phyloP scores from a whole-genome alignment of 2,329 filamentous ascomycete species.

The Cladosporium sp. region DNA sequence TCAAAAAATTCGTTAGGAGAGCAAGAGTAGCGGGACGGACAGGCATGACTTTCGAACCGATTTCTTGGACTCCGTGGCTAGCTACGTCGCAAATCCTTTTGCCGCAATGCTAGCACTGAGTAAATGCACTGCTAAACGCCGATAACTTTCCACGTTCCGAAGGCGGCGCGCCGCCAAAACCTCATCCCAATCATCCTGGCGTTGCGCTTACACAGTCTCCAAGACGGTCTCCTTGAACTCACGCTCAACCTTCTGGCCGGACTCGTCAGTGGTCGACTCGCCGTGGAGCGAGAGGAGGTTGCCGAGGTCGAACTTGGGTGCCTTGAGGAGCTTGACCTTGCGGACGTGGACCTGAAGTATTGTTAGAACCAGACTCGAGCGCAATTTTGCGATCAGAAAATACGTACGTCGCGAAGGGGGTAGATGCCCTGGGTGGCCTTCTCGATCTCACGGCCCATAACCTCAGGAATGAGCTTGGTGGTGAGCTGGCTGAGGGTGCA shows the following conservation, averaged over 20 bases:
- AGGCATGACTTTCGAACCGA: constrained; percentile 22
- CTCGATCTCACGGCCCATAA: constrained; percentile 99
- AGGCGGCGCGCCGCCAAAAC: constrained; percentile 21
- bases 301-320: constrained; percentile 98
- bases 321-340: constrained; percentile 99
- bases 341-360: constrained; percentile 87
- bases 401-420: constrained; percentile 91
- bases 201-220: constrained; percentile 75
- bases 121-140: constrained; percentile 23
- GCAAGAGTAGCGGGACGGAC: constrained; percentile 17
- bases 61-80: constrained; percentile 22
- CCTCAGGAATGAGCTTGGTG: constrained; percentile 98
- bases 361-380: constrained; percentile 38
- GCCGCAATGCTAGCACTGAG: constrained; percentile 20
- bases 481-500: constrained; percentile 96
- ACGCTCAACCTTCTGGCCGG: constrained; percentile 95
- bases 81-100: constrained; percentile 20
- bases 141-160: constrained; percentile 21
- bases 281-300: constrained; percentile 95
- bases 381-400: not conserved
- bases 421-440: constrained; percentile 99
- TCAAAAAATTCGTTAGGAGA: constrained; percentile 20
- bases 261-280: constrained; percentile 93
- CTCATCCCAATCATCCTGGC: constrained; percentile 19
- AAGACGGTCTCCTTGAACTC: constrained; percentile 99